Evolutionary conservation across 1,284 basidiomycete genomes (phyloP).

Genomic region (Marasmius tenuissimus): DNA sequence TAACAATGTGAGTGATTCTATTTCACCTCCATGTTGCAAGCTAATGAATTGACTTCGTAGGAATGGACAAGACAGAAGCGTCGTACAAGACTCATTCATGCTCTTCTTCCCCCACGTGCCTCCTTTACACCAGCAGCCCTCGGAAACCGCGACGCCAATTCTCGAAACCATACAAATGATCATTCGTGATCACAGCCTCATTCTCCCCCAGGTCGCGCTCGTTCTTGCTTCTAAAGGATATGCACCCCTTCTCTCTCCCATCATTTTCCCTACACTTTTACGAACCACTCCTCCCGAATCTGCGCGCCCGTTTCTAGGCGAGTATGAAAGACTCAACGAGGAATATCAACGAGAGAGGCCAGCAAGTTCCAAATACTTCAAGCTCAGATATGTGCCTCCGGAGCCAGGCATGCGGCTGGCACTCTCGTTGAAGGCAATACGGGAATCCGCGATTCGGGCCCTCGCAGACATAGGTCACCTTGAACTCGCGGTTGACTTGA

Average conservation of each 20-base stretch:
- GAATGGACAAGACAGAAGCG: not conserved
- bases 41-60: not conserved
- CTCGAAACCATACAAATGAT: not conserved
- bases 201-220: not conserved
- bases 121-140: not conserved
- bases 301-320: not conserved
- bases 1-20: not conserved
- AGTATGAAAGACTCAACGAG: not conserved
- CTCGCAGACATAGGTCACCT: not conserved
- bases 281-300: not conserved
- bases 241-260: not conserved
- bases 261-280: not conserved
- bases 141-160: not conserved
- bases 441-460: not conserved
- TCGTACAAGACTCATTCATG: not conserved
- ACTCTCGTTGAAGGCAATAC: not conserved
- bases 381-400: not conserved
- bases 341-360: not conserved
- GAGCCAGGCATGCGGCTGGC: not conserved
- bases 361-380: not conserved
- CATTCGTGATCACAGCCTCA: not conserved
- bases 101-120: not conserved
- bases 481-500: not conserved
- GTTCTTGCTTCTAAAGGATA: not conserved
- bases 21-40: not conserved